Evolutionary conservation across 257 asterid genomes (phyloP), one percentile per base, ranked within the genome.

Genomic region (Solanum pinnatisectum): DNA sequence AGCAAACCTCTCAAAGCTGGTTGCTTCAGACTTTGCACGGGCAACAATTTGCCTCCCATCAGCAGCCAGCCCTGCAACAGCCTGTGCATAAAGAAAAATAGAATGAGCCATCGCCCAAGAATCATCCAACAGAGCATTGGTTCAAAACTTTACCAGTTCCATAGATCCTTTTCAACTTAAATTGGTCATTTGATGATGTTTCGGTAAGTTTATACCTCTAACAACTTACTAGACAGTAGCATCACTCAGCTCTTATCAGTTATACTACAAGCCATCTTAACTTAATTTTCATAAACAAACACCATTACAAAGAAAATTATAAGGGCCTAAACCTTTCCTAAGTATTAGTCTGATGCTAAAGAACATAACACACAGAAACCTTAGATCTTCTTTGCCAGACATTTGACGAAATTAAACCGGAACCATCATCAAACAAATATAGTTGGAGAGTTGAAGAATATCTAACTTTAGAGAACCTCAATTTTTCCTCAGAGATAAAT

Each of bases 41-140:
- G 96, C 90, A 88, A 96, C 98, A 91, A 96, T 95, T 91, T 96
- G 98, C 87, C 98, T 91, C 42, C 98, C 98, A 90, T 96, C 98
- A 71, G 98, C 98, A 89, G 98, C 98, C 83, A 96, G 90, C 73
- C 98, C 98, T 70, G 98, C 98, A 88, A 95, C 98, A 90, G 96
- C 98, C 98, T 96, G 87, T 76, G 87, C 59, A 74, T 42, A 46
- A 33, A 52, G 14, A n/a, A 35, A 49, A 81, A 82, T 49, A 82
- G 30, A 46, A 18, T 49, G 67, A 49, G 49, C 0, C 42, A 16
- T 49, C 0, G 0, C 85, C 6, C 10, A 81, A 27, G 67, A 18
- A 46, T 27, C 27, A 49, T 10, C 85, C 70, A 30, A 49, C 70
- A 81, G 85, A 10, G 20, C 40, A 44, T 15, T 42, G 67, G 42